A percentile compares a stretch with the other conserved stretches of the same genome.
Evolutionary conservation across 2,329 filamentous ascomycete species (phyloP).

Genomic region (Didymellaceae sp.): DNA sequence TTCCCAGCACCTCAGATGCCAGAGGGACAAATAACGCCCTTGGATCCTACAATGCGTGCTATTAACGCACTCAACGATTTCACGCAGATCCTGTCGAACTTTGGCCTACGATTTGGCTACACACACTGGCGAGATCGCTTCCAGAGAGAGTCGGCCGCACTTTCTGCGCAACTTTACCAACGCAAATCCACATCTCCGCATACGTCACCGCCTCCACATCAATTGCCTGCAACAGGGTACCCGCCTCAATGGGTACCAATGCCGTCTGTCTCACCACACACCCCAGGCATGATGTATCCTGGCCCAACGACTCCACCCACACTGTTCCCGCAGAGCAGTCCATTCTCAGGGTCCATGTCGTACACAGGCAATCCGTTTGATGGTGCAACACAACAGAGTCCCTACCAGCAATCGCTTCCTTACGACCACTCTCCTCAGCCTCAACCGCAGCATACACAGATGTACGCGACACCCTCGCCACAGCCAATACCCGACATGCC

Average conservation of each 20-base stretch:
- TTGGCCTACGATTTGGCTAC: conserved; percentile 57
- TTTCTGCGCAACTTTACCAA: conserved; percentile 52
- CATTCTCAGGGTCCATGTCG: conserved; percentile 38
- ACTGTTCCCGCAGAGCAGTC: conserved; percentile 36
- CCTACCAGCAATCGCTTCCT: conserved; percentile 19
- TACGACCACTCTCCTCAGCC: conserved; percentile 22
- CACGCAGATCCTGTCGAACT: conserved; percentile 53
- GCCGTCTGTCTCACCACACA: conserved; percentile 31
- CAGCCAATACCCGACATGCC: conserved; percentile 43
- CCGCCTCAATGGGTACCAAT: conserved; percentile 38
- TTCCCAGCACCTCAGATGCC: conserved; percentile 41
- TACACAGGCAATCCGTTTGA: conserved; percentile 37
- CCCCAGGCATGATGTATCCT: conserved; percentile 35
- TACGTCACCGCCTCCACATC: conserved; percentile 30
- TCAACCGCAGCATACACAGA: conserved; percentile 18
- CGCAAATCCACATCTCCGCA: conserved; percentile 39
- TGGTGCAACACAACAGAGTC: conserved; percentile 20
- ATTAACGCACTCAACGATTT: conserved; percentile 57
- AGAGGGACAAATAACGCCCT: conserved; percentile 33
- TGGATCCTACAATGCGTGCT: conserved; percentile 49
- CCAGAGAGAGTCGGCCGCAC: conserved; percentile 51
- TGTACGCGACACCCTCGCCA: conserved; percentile 35
- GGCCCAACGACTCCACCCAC: conserved; percentile 41
- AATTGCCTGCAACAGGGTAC: conserved; percentile 22
- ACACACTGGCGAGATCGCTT: conserved; percentile 59